Conservation (phyloP, 2,329 filamentous ascomycete genomes). For the Rhynchosporium secalis region DNA sequence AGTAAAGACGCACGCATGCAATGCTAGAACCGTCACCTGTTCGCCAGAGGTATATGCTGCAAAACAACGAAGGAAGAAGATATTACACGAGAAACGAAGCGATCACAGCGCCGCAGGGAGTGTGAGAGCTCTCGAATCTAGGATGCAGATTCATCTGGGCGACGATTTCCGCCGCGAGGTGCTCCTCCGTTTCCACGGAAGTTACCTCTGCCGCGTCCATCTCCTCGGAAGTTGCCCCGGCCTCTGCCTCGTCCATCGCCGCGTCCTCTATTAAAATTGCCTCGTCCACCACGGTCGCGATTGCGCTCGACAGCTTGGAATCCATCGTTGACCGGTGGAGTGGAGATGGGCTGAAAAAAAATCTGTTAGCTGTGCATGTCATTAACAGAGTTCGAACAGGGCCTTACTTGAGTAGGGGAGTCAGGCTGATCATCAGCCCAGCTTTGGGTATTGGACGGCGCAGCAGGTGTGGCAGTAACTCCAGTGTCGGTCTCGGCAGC, state of each 20-base stretch:
- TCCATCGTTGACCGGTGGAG: slow-evolving; percentile 56
- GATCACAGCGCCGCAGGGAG: slow-evolving; percentile 12
- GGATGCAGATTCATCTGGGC: slow-evolving; percentile 28
- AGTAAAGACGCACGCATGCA: slow-evolving; percentile 24
- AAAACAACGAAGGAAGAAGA: slow-evolving; percentile 33
- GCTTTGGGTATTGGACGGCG: slow-evolving; percentile 61
- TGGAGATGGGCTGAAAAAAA: slow-evolving; percentile 32
- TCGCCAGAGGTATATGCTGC: slow-evolving; percentile 31
- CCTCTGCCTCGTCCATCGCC: slow-evolving; percentile 48
- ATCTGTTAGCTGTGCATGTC: slow-evolving; percentile 19
- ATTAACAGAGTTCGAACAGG: background rate
- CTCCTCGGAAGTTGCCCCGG: slow-evolving; percentile 43
- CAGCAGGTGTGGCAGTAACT: slow-evolving; percentile 54
- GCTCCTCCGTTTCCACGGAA: slow-evolving; percentile 31
- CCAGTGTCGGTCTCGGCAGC: slow-evolving; percentile 72
- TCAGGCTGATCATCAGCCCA: slow-evolving; percentile 82
- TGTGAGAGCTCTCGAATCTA: slow-evolving; percentile 9
- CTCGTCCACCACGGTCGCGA: slow-evolving; percentile 51
- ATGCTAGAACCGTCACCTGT: slow-evolving; percentile 25
- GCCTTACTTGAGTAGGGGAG: slow-evolving; percentile 46
- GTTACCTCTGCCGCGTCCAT: slow-evolving; percentile 43
- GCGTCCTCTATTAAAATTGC: slow-evolving; percentile 47
- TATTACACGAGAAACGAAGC: slow-evolving; percentile 30
- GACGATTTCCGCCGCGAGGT: slow-evolving; percentile 29
- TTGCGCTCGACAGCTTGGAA: slow-evolving; percentile 70